Percentiles rank a stretch among this genome's conserved stretches.
phyloP scores from a whole-genome alignment of 108 stramenopile genomes.

The Craspedostauros australis region DNA sequence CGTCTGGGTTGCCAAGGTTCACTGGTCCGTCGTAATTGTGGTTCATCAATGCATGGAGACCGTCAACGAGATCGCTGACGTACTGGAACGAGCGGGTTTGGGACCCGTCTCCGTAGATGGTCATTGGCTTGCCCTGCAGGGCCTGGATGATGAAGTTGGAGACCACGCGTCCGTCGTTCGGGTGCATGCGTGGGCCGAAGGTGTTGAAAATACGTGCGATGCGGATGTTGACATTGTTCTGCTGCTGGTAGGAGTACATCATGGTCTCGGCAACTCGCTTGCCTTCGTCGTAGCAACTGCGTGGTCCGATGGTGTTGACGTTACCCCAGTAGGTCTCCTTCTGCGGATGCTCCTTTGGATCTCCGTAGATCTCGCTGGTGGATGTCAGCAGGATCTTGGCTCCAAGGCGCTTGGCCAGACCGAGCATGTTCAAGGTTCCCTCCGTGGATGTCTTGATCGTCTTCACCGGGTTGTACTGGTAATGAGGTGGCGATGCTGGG shows the following conservation, averaged over 20 bases:
- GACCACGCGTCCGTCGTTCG: conserved; percentile 98
- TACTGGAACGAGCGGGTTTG: conserved; percentile 99
- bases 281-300: conserved; percentile 99
- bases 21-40: conserved; percentile 86
- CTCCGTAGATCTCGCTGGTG: conserved; percentile 92
- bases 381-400: conserved; percentile 94
- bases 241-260: conserved; percentile 95
- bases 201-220: conserved; percentile 99
- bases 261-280: conserved; percentile 99
- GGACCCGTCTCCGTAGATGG: conserved; percentile 93
- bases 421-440: conserved; percentile 99
- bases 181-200: conserved; percentile 98
- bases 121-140: conserved; percentile 90
- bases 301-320: conserved; percentile 96
- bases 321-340: conserved; percentile 96
- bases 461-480: conserved; percentile 99
- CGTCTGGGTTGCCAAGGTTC: conserved; percentile 98
- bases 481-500: conserved; percentile 98
- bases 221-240: conserved; percentile 90
- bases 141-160: conserved; percentile 99
- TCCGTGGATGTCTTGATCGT: conserved; percentile 97
- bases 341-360: conserved; percentile 92
- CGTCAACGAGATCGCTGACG: conserved; percentile 95
- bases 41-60: conserved; percentile 97
- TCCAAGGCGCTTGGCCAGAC: conserved; percentile 95